A percentile compares a stretch with the other conserved stretches of the same genome.
Conservation (phyloP, 257 asterid species). For the Sherardia arvensis region DNA sequence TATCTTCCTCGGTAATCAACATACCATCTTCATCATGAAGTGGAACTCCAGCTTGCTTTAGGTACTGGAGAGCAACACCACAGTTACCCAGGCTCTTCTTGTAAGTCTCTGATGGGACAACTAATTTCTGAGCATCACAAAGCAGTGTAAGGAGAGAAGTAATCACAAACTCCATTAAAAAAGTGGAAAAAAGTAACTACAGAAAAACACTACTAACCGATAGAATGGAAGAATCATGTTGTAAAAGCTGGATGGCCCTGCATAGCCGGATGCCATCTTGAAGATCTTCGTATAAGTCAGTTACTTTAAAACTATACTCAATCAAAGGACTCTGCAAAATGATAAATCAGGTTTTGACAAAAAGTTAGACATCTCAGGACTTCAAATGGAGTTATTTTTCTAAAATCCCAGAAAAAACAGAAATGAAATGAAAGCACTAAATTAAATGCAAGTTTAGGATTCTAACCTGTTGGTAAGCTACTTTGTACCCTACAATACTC, state of each 20-base stretch:
- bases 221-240: conserved; percentile 71
- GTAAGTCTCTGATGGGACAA: conserved; percentile 74
- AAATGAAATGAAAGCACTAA: neutral
- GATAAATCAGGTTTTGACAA: conserved; percentile 1
- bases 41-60: conserved; percentile 59
- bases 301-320: conserved; percentile 63
- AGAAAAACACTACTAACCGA: conserved; percentile 31
- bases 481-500: conserved; percentile 75
- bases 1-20: conserved; percentile 57
- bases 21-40: conserved; percentile 70
- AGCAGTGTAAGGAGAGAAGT: conserved; percentile 4
- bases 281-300: conserved; percentile 67
- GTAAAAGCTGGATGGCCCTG: conserved; percentile 71
- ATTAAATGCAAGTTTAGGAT: conserved; percentile 10
- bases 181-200: neutral
- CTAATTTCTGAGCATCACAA: conserved; percentile 55
- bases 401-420: neutral
- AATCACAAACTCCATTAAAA: neutral
- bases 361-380: neutral
- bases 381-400: neutral
- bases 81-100: conserved; percentile 70
- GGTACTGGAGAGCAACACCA: conserved; percentile 67
- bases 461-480: conserved; percentile 74
- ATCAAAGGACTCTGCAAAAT: conserved; percentile 60
- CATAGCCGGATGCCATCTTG: conserved; percentile 79